phyloP scores from a whole-genome alignment of 2,329 filamentous ascomycete species.

The Alternaria longipes region DNA sequence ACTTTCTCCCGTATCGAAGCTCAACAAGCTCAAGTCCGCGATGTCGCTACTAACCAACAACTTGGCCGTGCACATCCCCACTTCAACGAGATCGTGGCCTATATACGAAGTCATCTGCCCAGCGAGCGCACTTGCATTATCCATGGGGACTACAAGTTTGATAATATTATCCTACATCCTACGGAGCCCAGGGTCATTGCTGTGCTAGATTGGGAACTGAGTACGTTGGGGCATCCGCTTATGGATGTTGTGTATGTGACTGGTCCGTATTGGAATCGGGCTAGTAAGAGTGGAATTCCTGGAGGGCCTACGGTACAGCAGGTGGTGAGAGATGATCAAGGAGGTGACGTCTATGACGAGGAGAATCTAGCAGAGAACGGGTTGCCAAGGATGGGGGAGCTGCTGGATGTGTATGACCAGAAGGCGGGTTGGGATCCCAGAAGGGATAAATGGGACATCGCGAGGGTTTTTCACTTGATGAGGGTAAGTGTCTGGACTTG shows the following conservation, averaged over 20 bases:
- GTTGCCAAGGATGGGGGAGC: constrained; percentile 67
- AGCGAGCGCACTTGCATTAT: constrained; percentile 80
- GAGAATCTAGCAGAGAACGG: constrained; percentile 64
- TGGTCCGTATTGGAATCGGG: constrained; percentile 55
- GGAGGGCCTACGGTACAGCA: constrained; percentile 43
- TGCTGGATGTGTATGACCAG: constrained; percentile 70
- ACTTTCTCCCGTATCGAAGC: constrained; percentile 82
- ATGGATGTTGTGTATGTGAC: constrained; percentile 88
- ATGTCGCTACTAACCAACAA: constrained; percentile 73
- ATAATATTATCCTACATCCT: constrained; percentile 74
- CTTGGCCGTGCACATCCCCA: constrained; percentile 77
- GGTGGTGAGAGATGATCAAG: constrained; percentile 50
- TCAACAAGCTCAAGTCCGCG: constrained; percentile 76
- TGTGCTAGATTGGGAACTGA: constrained; percentile 97
- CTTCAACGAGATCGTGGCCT: constrained; percentile 79
- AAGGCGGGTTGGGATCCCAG: constrained; percentile 76
- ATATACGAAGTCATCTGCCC: constrained; percentile 74
- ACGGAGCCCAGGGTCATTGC: constrained; percentile 88
- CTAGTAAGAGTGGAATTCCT: constrained; percentile 40
- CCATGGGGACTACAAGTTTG: constrained; percentile 92
- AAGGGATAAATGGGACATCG: constrained; percentile 45
- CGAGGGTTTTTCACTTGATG: constrained; percentile 49
- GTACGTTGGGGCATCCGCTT: constrained; percentile 90
- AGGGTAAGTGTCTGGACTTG: constrained; percentile 28
- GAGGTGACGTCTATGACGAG: constrained; percentile 41